phyloP scores from a whole-genome alignment of 2,329 filamentous ascomycete genomes.

The Pseudocercospora musae region DNA sequence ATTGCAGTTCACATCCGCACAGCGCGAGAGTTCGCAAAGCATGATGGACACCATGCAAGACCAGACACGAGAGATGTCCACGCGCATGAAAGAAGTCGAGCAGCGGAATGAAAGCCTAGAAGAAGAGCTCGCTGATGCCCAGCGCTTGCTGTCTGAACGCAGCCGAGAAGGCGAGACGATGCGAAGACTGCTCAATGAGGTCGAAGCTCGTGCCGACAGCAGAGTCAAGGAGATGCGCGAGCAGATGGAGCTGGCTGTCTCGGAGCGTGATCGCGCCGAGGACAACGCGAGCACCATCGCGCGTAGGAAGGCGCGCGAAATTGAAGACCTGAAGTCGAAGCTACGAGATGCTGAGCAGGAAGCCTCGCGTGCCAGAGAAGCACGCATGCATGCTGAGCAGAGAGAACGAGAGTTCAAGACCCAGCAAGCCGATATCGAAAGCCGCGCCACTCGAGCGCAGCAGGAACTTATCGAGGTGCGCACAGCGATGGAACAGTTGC shows the following conservation, averaged over 20 bases:
- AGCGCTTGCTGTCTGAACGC: slow-evolving; percentile 79
- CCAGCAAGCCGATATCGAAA: slow-evolving; percentile 72
- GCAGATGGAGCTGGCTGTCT: slow-evolving; percentile 82
- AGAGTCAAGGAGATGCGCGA: slow-evolving; percentile 86
- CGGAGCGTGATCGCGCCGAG: slow-evolving; percentile 88
- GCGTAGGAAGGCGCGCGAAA: slow-evolving; percentile 72
- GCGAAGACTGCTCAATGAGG: slow-evolving; percentile 81
- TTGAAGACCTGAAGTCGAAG: slow-evolving; percentile 78
- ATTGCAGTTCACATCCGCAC: slow-evolving; percentile 75
- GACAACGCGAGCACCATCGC: slow-evolving; percentile 80
- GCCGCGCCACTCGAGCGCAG: slow-evolving; percentile 62
- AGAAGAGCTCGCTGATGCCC: slow-evolving; percentile 86
- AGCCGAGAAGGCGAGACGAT: slow-evolving; percentile 93
- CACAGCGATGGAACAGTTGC: slow-evolving; percentile 71
- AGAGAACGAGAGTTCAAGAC: slow-evolving; percentile 71
- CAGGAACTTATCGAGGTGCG: slow-evolving; percentile 75
- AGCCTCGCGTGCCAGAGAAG: slow-evolving; percentile 65
- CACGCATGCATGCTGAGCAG: slow-evolving; percentile 73
- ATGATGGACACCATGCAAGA: slow-evolving; percentile 90
- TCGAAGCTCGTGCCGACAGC: slow-evolving; percentile 75
- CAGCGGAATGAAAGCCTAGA: slow-evolving; percentile 80
- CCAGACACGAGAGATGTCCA: slow-evolving; percentile 80
- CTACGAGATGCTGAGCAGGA: slow-evolving; percentile 79
- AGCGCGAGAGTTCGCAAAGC: slow-evolving; percentile 80
- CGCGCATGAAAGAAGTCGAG: slow-evolving; percentile 86